Base-by-base conservation (phyloP, 1,139 yeast genomes). In the Casaregolazyma lundiana region DNA sequence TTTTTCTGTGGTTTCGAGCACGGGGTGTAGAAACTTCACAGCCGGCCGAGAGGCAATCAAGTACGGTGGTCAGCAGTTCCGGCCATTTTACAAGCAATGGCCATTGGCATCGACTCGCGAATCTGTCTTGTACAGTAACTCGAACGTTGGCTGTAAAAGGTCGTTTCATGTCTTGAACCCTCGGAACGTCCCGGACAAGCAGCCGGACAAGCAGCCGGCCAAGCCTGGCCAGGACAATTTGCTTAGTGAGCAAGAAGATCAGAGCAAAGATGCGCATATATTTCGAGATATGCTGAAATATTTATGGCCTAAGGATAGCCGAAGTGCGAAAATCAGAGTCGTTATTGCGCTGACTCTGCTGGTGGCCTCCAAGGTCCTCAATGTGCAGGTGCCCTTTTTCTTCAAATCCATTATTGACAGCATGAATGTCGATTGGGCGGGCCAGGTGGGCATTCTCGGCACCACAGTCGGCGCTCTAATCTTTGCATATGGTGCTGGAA, bases 311-410 rank as follows among this genome's bases (percentile, higher is more conserved):
- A 68, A 70, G 52, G 78, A 79, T 55, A 83, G 86, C 53, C 70
- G 77, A 4, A 75, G 81, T 44, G 88, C 87, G 53, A 84, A 81
- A 61, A 60, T 78, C 34, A 71, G 99, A 41, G 98, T 92, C 0
- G 67, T 84, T 0, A 56, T 84, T 6, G 97, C 98, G 0, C 63
- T 92, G 21, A 60, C 81, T 0, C 67, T 92, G 46, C 73, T 92
- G 52, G 76, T 94, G 5, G 81, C 81, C 0, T 85, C 97, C 22
- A 92, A 92, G 63, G 61, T 92, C 6, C 71, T 92, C 40, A 94
- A 90, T 63, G 96, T 92, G 4, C 96, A 92, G 63, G 98, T 92
- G 3, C 99, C 99, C 0, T 90, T 92, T 60, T 88, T 79, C 65
- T 92, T 92, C 74, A 94, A 92, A 61, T 76, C 78, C 39, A 90